phyloP scores from a whole-genome alignment of 2,329 filamentous ascomycete genomes.

The Zalaria obscura region DNA sequence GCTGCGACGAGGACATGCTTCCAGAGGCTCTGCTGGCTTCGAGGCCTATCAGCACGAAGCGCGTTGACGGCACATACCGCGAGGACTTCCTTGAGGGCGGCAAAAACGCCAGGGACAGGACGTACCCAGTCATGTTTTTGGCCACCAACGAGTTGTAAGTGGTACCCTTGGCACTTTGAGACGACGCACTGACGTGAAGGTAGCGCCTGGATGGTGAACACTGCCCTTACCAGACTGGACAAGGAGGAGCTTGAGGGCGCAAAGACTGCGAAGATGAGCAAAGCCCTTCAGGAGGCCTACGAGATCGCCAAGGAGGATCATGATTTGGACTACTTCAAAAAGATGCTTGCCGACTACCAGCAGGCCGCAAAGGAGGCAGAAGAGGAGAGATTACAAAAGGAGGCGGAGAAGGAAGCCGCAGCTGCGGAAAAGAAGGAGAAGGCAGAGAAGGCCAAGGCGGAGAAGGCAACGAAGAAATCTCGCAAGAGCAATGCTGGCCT shows the following conservation, averaged over 20 bases:
- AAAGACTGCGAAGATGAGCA: constrained; percentile 61
- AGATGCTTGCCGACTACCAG: constrained; percentile 50
- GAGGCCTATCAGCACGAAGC: constrained; percentile 71
- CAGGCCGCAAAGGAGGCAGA: constrained; percentile 37
- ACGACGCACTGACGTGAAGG: constrained; percentile 6
- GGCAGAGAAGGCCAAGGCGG: constrained; percentile 24
- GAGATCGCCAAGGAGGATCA: constrained; percentile 65
- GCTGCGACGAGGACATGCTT: constrained; percentile 91
- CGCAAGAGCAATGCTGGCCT: constrained; percentile 21
- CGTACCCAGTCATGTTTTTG: constrained; percentile 91
- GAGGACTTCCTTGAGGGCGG: constrained; percentile 79
- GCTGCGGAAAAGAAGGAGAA: constrained; percentile 29
- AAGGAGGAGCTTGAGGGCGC: constrained; percentile 55
- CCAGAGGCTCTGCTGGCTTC: constrained; percentile 61
- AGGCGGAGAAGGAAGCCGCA: constrained; percentile 22
- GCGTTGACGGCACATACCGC: constrained; percentile 71
- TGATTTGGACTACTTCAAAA: constrained; percentile 70
- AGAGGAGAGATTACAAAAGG: constrained; percentile 26
- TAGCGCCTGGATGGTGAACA: constrained; percentile 87
- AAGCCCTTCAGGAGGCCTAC: constrained; percentile 67
- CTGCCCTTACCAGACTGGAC: constrained; percentile 64
- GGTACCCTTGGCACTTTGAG: background rate
- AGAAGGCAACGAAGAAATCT: constrained; percentile 45
- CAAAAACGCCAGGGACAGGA: constrained; percentile 71
- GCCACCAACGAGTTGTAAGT: constrained; percentile 95